Evolutionary conservation across 768 basidiomycete genomes (phyloP).

Genomic region (Leucogyrophana mollusca): DNA sequence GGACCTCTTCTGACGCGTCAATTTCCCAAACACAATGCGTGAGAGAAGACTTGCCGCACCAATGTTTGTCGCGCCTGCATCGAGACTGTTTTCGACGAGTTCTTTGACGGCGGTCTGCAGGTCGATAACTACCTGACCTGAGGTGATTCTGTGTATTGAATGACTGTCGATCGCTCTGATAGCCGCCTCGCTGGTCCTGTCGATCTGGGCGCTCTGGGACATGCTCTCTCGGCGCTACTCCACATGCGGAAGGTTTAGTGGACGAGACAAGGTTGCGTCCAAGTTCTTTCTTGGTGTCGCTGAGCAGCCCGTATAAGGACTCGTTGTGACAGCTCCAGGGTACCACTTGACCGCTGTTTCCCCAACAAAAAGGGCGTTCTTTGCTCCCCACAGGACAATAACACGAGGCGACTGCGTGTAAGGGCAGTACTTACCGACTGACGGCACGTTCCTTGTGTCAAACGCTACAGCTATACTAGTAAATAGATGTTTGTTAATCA

Average conservation of each 20-base stretch:
- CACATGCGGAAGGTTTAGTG: not conserved
- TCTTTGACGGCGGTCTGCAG: conserved; percentile 95
- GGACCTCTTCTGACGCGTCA: conserved; percentile 59
- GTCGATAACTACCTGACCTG: conserved; percentile 94
- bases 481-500: too few species aligned
- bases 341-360: too few species aligned
- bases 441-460: not conserved
- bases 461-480: not conserved
- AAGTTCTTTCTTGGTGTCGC: not conserved
- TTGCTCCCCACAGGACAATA: not conserved
- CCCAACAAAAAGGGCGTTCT: too few species aligned
- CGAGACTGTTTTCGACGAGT: conserved; percentile 92
- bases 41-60: conserved; percentile 45
- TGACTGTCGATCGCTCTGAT: conserved; percentile 67
- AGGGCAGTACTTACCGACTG: too few species aligned
- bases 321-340: not conserved
- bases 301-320: not conserved
- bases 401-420: not conserved
- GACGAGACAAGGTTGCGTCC: not conserved
- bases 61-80: conserved; percentile 85
- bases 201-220: not conserved
- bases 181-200: not conserved
- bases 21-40: not conserved
- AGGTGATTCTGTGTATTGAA: conserved; percentile 86
- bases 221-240: conserved; percentile 2